A percentile compares a stretch with the other conserved stretches of the same genome.
These are phyloP conservation scores for Alternaria incomplexa DNA, from an alignment of 2,329 filamentous ascomycete genomes.

Conservation along the genomic window DNA sequence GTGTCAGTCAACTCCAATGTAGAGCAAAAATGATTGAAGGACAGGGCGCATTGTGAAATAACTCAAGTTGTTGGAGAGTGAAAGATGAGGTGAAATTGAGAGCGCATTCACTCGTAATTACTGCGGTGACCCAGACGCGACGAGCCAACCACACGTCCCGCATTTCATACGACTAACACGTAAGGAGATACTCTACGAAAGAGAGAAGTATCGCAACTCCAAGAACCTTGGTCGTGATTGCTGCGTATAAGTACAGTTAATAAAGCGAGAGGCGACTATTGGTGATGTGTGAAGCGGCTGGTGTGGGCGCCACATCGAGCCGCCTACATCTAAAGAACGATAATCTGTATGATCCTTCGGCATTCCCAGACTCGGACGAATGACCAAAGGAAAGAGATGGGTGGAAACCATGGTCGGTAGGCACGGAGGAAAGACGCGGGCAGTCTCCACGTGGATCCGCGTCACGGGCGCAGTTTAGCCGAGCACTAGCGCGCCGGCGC, in stretches of 20 bases:
- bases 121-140: background rate
- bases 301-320: background rate
- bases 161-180: background rate
- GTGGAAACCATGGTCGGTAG: background rate
- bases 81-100: background rate
- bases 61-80: background rate
- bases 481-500: conserved; percentile 25
- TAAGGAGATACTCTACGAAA: background rate
- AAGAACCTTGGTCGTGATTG: background rate
- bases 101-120: background rate
- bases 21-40: background rate
- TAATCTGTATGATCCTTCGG: too few relatives aligned
- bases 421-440: background rate
- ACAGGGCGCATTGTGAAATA: background rate
- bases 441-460: background rate
- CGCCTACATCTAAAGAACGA: too few relatives aligned
- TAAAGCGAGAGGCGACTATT: background rate
- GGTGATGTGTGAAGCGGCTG: background rate
- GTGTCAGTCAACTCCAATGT: background rate
- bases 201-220: background rate
- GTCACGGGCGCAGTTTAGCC: conserved; percentile 12
- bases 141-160: background rate
- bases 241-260: background rate
- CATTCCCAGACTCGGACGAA: background rate
- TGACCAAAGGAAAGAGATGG: background rate